Evolutionary conservation across 1,284 basidiomycete species (phyloP), one percentile per base, ranked within the genome.

Genomic region (Ceratobasidium theobromae): DNA sequence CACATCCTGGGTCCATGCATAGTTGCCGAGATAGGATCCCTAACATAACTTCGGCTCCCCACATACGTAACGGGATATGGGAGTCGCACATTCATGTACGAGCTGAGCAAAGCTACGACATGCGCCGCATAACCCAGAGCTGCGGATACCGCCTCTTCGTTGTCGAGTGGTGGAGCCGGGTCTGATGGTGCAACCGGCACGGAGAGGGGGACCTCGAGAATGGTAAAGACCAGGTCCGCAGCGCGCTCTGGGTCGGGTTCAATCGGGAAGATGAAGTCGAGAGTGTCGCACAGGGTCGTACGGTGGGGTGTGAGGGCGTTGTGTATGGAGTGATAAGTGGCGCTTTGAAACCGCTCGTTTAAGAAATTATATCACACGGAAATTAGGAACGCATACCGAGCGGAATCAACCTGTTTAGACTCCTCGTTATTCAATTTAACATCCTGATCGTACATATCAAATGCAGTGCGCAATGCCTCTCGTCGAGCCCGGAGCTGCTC

Each of bases 1-100:
- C 73, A 94, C 91, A 93, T 90, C 75, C 95, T 81, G 12, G 94
- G 92, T 1, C 95, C 95, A 70, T 94, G 88, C 89, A 98, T 96
- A n/a, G n/a, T n/a, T 5, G 89, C 87, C 65, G 91, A 93, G 62
- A 97, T 95, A 11, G 87, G 88, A 78, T 98, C 95, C 72, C 86
- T 85, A 68, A 98, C 91, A 70, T 94, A 77, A 76, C 92, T 95
- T 67, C 89, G 81, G 70, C 92, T 95, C 4, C 93, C 93, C 55
- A 93, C 83, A 74, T 86, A 95, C 25, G 89, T 94, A 65, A 98
- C 82, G 27, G 94, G 93, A 78, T 98, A 98, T 6, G 91, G 83
- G 45, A 97, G 78, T n/a, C 82, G 80, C 68, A 86, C 86, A 1
- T 86, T 87, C 68, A 90, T 79, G 71, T 96, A 93, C n/a, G 82